Evolutionary conservation across 768 basidiomycete genomes (phyloP), one percentile per base, ranked within the genome.

Genomic region (Mycena galericulata): DNA sequence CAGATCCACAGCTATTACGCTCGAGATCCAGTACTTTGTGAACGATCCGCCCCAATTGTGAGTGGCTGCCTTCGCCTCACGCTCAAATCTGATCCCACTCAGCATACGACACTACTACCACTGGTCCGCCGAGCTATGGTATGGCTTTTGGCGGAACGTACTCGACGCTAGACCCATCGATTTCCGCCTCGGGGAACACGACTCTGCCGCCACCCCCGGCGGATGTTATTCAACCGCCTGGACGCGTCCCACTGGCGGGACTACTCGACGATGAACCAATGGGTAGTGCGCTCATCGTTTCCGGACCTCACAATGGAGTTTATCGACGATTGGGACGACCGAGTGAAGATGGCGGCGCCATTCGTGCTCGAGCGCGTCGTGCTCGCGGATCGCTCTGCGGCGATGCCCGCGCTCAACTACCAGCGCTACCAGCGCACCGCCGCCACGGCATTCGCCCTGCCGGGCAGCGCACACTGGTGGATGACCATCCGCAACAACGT

Each of bases 31-130:
- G 89, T 94, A 93, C 81, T 83, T 96, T 12, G 83, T 91, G 29
- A 96, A 96, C 74, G 96, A 97, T 68, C 90, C 92, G 6, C 86
- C 88, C 20, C 95, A 98, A 84, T 98, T 89, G 92, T 93, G 75
- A 65, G 90, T 82, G 38, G 30, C 22, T 57, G 41, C 29, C 26
- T 26, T 17, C 54, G 17, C 5, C 0, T 47, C 24, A 22, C 22
- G 41, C 59, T 30, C 29, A 34, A 38, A 32, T 14, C 60, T 36
- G n/a, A 62, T 12, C 56, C 30, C 61, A 36, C 11, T 29, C 51
- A 95, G 93, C 80, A 86, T 97, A 62, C 93, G 92, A 1, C 96
- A 97, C 79, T 97, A 97, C 77, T 97, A 96, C 77, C 96, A 98
- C 75, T 96, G 93, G 89, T 89, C 92, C 34, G 96, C 96, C 5